Percentiles rank a stretch among this genome's conserved stretches.
Evolutionary conservation across 805 yeast species (phyloP).

Genomic region (Torulaspora gathmanii): DNA sequence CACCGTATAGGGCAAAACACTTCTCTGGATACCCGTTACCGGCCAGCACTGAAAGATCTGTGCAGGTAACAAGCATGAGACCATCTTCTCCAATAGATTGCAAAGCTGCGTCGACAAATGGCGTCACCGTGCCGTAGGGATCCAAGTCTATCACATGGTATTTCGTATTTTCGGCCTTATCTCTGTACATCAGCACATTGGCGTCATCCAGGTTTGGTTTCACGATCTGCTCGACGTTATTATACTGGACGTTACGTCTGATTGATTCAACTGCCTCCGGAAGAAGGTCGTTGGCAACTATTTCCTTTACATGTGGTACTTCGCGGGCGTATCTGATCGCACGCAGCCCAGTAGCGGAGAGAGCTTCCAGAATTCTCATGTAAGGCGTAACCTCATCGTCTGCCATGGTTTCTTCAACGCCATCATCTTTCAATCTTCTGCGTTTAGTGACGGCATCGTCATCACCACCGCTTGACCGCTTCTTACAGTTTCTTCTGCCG

Average conservation of each 20-base stretch:
- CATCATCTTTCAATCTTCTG: conserved; percentile 33
- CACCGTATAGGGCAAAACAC: conserved; percentile 92
- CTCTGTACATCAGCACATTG: conserved; percentile 66
- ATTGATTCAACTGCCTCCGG: conserved; percentile 83
- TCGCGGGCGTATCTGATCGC: conserved; percentile 93
- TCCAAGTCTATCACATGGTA: conserved; percentile 91
- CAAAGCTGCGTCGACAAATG: conserved; percentile 88
- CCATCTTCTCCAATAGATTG: conserved; percentile 84
- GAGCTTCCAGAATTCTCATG: conserved; percentile 76
- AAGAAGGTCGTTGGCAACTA: conserved; percentile 87
- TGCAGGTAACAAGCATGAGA: conserved; percentile 82
- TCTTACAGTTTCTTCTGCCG: conserved; percentile 17
- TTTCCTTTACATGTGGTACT: conserved; percentile 64
- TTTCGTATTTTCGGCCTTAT: conserved; percentile 39
- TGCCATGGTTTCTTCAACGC: conserved; percentile 11
- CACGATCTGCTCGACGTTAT: conserved; percentile 54
- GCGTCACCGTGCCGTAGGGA: conserved; percentile 97
- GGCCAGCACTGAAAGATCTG: conserved; percentile 92
- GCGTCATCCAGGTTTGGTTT: conserved; percentile 82
- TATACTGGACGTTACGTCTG: conserved; percentile 62
- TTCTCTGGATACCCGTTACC: conserved; percentile 97
- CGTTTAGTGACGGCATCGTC: conserved; percentile 13
- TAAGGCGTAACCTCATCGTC: conserved; percentile 37
- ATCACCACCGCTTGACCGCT: conserved; percentile 8
- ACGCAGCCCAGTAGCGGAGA: conserved; percentile 91